phyloP scores from a whole-genome alignment of 148 eudicot species.

The Polygonum aviculare region DNA sequence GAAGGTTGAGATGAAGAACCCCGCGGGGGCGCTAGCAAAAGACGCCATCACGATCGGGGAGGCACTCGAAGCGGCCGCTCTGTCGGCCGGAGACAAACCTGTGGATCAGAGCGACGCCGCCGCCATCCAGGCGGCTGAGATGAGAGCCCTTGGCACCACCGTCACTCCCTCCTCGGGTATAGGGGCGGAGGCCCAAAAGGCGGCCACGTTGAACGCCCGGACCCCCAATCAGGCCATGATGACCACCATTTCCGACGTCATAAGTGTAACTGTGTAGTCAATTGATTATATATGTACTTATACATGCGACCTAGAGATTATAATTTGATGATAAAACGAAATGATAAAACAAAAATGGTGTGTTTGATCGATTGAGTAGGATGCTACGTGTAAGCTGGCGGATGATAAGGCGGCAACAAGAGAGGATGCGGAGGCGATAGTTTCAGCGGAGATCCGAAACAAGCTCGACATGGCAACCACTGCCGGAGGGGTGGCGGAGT shows the following conservation, averaged over 20 bases:
- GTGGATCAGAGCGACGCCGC: slow-evolving; percentile 67
- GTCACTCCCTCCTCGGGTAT: slow-evolving; percentile 30
- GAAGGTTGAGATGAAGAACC: slow-evolving; percentile 4
- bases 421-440: slow-evolving; percentile 57
- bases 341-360: not conserved
- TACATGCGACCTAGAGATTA: too few species aligned
- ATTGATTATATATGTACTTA: too few species aligned
- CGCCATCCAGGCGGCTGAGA: slow-evolving; percentile 74
- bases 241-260: slow-evolving; percentile 41
- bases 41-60: slow-evolving; percentile 50
- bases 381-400: slow-evolving; percentile 44
- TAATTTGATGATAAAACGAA: too few species aligned
- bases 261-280: slow-evolving; percentile 25
- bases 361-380: slow-evolving; percentile 18
- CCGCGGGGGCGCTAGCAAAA: not conserved
- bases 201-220: slow-evolving; percentile 37
- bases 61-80: slow-evolving; percentile 50
- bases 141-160: slow-evolving; percentile 40
- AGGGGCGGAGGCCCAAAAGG: slow-evolving; percentile 42
- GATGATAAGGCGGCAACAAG: slow-evolving; percentile 42
- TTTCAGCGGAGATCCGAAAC: slow-evolving; percentile 33
- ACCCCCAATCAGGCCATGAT: slow-evolving; percentile 22
- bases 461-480: slow-evolving; percentile 1
- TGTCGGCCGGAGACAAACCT: slow-evolving; percentile 41
- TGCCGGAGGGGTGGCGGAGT: slow-evolving; percentile 59